These are phyloP conservation scores for Smallanthus sonchifolius DNA, from an alignment of 129 eudicot genomes.

Conservation along the genomic window DNA sequence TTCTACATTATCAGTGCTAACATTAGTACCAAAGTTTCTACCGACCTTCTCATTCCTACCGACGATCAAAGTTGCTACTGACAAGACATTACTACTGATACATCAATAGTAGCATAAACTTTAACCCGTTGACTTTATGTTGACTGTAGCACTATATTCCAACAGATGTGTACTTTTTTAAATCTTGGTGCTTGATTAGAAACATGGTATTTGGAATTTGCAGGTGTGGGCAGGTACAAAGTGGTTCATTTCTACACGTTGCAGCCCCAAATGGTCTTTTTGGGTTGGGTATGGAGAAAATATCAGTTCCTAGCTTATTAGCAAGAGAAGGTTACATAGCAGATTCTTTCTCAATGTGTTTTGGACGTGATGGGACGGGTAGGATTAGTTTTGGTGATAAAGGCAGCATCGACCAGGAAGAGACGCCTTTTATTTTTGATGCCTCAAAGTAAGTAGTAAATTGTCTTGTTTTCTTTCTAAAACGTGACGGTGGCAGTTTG, in stretches of 20 bases:
- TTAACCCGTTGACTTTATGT: too few relatives aligned
- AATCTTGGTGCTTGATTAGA: not conserved
- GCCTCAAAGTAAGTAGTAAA: conserved; percentile 61
- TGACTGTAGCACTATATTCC: too few relatives aligned
- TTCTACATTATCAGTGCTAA: too few relatives aligned
- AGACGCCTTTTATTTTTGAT: conserved; percentile 61
- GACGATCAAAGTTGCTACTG: too few relatives aligned
- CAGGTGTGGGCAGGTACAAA: conserved; percentile 91
- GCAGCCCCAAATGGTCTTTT: conserved; percentile 90
- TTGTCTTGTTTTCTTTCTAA: not conserved
- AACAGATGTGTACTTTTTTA: not conserved
- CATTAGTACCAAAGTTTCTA: too few relatives aligned
- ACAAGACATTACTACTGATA: too few relatives aligned
- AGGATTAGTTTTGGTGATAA: conserved; percentile 83
- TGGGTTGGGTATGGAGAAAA: conserved; percentile 74
- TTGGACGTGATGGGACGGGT: conserved; percentile 75
- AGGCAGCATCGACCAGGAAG: conserved; percentile 70
- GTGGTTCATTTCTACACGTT: conserved; percentile 72
- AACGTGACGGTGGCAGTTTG: not conserved
- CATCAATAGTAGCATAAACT: too few relatives aligned
- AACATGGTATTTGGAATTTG: conserved; percentile 4
- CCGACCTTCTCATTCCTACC: too few relatives aligned
- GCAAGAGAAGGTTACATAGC: conserved; percentile 57
- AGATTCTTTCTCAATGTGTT: conserved; percentile 91
- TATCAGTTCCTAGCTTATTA: conserved; percentile 80